Evolutionary conservation across 768 basidiomycete genomes (phyloP), one percentile per base, ranked within the genome.

Genomic region (Sistotremastrum suecicum): DNA sequence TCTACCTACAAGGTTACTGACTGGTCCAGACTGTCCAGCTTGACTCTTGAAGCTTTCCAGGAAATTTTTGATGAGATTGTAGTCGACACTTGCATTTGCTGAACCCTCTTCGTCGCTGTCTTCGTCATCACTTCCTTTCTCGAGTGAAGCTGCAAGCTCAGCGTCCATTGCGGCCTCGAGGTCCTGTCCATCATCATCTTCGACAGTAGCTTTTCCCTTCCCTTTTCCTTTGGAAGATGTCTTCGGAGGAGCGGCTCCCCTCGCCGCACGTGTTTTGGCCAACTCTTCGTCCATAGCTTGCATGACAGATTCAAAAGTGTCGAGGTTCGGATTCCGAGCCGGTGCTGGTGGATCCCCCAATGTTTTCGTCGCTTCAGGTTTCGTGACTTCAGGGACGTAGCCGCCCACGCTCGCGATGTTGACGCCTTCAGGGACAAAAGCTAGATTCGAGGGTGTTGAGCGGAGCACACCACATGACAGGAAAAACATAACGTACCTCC

Each of bases 261-360:
- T 53, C 28, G 54, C 48, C 34, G 65, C 56, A 31, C 65, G 69
- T 39, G 64, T 59, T 10, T 68, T 74, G 12, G 67, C 68, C 32
- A 99, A 68, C 53, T 95, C 86, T 11, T 67, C 74, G 53, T 99
- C 95, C 81, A 98, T 87, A 2, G 90, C 90, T 56, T 76, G 74
- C 95, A 98, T 98, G 33, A 98, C 87, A 1, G 83, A 76, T 58
- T 99, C 95, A 51, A 99, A 98, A 0, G 90, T 91, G 59, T 92
- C 75, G 20, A 98, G 69, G 41, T 80, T 76, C 3, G 79, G 74
- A 59, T 90, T 84, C 5, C 63, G 59, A 44, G 64, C 67, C 8
- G 67, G 67, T 12, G 63, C 64, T 10, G 66, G 61, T 3, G 63
- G 66, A n/a, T 49, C 52, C 11, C 66, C 55, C 47, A 44, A 30